Percentiles rank a stretch among this genome's conserved stretches.
phyloP scores from a whole-genome alignment of 129 eudicot species.

The Scalesia atractyloides region DNA sequence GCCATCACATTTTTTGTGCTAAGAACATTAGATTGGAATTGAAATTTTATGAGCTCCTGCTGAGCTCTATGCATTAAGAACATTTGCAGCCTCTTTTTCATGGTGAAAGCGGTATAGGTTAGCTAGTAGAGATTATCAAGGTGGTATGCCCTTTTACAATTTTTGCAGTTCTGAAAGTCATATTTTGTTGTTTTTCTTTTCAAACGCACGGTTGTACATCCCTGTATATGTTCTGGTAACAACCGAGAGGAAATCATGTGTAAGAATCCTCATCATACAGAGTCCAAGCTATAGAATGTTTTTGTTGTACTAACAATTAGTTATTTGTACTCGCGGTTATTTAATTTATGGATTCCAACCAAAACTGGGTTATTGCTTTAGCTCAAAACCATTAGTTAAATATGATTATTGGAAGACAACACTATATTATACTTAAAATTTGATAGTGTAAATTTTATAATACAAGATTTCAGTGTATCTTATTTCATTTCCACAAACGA shows the following conservation, averaged over 20 bases:
- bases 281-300: background rate
- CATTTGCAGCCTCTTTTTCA: slow-evolving; percentile 87
- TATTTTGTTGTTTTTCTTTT: slow-evolving; percentile 1
- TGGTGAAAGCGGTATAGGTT: too few species aligned
- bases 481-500: too few species aligned
- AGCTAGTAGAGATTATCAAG: slow-evolving; percentile 92
- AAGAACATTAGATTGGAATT: background rate
- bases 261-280: slow-evolving; percentile 45
- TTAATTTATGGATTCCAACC: too few species aligned
- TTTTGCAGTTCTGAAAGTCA: background rate
- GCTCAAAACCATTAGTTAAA: too few species aligned
- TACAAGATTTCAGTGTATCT: too few species aligned
- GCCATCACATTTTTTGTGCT: background rate
- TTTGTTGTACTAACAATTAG: too few species aligned
- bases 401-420: too few species aligned
- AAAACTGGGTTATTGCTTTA: too few species aligned
- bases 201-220: too few species aligned
- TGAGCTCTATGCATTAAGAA: slow-evolving; percentile 12
- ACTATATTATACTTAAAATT: too few species aligned
- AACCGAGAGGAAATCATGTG: slow-evolving; percentile 71
- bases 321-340: too few species aligned
- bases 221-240: slow-evolving; percentile 64
- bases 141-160: slow-evolving; percentile 46
- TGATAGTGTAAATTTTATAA: too few species aligned
- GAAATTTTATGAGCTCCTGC: background rate